These are phyloP conservation scores for Sporothrix humicola DNA, from an alignment of 2,329 filamentous ascomycete species.

Conservation along the genomic window DNA sequence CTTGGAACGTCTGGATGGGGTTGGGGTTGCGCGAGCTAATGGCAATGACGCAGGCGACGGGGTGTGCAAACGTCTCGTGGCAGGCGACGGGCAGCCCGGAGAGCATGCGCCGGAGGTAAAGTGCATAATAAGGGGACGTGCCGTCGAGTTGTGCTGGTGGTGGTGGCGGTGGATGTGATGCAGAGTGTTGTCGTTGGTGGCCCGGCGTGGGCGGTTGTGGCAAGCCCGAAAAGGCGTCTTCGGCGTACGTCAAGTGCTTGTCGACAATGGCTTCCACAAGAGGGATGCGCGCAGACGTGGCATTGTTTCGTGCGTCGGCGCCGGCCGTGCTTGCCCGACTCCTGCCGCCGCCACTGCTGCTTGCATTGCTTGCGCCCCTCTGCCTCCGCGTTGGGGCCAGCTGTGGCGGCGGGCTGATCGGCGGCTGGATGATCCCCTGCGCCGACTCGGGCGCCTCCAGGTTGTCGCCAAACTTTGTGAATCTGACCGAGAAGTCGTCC, in stretches of 20 bases:
- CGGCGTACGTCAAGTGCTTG: slow-evolving; percentile 76
- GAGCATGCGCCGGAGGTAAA: slow-evolving; percentile 83
- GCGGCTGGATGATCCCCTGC: slow-evolving; percentile 44
- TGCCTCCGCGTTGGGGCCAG: slow-evolving; percentile 3
- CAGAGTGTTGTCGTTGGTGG: slow-evolving; percentile 40
- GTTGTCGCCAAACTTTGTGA: slow-evolving; percentile 71
- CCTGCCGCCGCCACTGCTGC: neutral
- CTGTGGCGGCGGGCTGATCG: slow-evolving; percentile 33
- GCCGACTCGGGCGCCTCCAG: slow-evolving; percentile 57
- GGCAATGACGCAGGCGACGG: slow-evolving; percentile 90
- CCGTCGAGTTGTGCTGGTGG: slow-evolving; percentile 49
- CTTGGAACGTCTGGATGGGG: slow-evolving; percentile 85
- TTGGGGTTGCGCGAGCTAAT: slow-evolving; percentile 86
- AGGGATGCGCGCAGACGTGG: slow-evolving; percentile 55
- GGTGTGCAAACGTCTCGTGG: slow-evolving; percentile 93
- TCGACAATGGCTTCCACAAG: slow-evolving; percentile 83
- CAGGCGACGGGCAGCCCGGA: slow-evolving; percentile 78
- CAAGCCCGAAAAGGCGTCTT: slow-evolving; percentile 59
- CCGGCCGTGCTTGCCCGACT: slow-evolving; percentile 38
- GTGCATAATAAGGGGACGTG: slow-evolving; percentile 79
- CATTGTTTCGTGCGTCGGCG: slow-evolving; percentile 32
- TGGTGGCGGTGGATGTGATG: slow-evolving; percentile 25
- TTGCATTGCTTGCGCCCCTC: slow-evolving; percentile 22
- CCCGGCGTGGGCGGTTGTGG: slow-evolving; percentile 47
- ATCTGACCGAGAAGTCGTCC: slow-evolving; percentile 90